A percentile compares a stretch with the other conserved stretches of the same genome.
Evolutionary conservation across 345 rosid species (phyloP).

Genomic region (Eucalyptus microcorys): DNA sequence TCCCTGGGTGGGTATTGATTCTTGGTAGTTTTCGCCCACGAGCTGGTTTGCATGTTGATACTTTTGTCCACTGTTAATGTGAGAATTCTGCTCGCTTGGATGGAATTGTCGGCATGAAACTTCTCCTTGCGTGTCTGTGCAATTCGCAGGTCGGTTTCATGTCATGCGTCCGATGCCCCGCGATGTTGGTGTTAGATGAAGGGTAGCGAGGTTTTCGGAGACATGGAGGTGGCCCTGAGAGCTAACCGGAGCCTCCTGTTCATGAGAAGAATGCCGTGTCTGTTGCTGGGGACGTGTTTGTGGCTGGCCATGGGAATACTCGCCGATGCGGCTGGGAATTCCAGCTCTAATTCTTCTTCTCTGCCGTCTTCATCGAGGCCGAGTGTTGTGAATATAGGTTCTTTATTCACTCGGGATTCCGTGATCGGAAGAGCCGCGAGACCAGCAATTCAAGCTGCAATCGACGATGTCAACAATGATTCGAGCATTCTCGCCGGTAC

Average conservation of each 20-base stretch:
- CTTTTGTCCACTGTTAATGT: neutral
- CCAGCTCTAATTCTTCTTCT: neutral
- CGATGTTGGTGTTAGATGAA: neutral
- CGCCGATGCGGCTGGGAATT: conserved; percentile 17
- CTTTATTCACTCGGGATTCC: conserved; percentile 59
- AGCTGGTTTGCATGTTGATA: neutral
- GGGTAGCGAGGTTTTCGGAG: neutral
- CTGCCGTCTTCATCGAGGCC: conserved; percentile 23
- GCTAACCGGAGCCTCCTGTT: neutral
- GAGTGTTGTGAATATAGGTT: conserved; percentile 46
- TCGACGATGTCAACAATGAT: conserved; percentile 61
- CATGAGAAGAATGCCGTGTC: conserved; percentile 2
- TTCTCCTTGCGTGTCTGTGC: neutral
- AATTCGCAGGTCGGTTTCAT: neutral
- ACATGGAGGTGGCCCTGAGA: conserved; percentile 18
- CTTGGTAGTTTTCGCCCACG: neutral
- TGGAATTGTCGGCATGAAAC: neutral
- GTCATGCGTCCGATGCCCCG: neutral
- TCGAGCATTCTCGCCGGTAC: conserved; percentile 39
- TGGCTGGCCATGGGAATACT: neutral
- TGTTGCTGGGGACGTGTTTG: conserved; percentile 6
- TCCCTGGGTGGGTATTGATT: neutral
- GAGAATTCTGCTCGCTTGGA: neutral
- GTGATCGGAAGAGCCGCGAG: conserved; percentile 65
- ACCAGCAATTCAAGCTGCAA: conserved; percentile 52